Evolutionary conservation across 352 stramenopile species (phyloP).

Genomic region (Globisporangium spinosum): DNA sequence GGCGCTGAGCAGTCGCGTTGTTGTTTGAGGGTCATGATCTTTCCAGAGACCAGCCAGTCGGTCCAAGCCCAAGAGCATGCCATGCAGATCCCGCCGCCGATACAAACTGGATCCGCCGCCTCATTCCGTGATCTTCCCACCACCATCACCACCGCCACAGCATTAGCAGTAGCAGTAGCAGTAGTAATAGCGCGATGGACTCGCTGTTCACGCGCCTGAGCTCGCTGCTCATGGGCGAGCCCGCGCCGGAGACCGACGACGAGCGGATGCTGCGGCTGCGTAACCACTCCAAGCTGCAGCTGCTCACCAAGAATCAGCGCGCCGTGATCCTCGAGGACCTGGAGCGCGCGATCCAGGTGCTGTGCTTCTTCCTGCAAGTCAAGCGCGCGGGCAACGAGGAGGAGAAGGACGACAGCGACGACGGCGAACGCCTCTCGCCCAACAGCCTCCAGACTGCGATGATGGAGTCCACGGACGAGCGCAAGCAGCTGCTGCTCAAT

Average conservation of each 20-base stretch:
- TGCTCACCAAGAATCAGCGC: slow-evolving; percentile 75
- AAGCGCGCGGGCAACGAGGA: slow-evolving; percentile 22
- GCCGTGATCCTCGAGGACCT: slow-evolving; percentile 79
- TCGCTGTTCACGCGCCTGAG: slow-evolving; percentile 50
- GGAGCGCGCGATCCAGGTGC: slow-evolving; percentile 53
- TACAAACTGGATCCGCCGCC: not conserved
- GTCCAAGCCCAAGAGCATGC: not conserved
- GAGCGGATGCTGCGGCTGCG: slow-evolving; percentile 42
- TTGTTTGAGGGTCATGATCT: slow-evolving; percentile 3
- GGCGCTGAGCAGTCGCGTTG: not conserved
- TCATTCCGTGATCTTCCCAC: slow-evolving; percentile 2
- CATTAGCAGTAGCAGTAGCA: not conserved
- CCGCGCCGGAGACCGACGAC: slow-evolving; percentile 53
- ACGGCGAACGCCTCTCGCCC: slow-evolving; percentile 14
- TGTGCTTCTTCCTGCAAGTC: slow-evolving; percentile 48
- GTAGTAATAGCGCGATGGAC: slow-evolving; percentile 32
- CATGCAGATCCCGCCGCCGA: not conserved
- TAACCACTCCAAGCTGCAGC: slow-evolving; percentile 48
- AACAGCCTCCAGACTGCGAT: slow-evolving; percentile 32
- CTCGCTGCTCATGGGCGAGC: slow-evolving; percentile 40
- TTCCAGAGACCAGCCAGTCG: slow-evolving; percentile 4
- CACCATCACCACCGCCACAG: not conserved
- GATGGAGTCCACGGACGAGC: slow-evolving; percentile 77
- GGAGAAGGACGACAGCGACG: slow-evolving; percentile 19
- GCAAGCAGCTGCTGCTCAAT: slow-evolving; percentile 60